A percentile compares a stretch with the other conserved stretches of the same genome.
These are phyloP conservation scores for Prunus yedoensis DNA, from an alignment of 331 rosid species.

Conservation along the genomic window DNA sequence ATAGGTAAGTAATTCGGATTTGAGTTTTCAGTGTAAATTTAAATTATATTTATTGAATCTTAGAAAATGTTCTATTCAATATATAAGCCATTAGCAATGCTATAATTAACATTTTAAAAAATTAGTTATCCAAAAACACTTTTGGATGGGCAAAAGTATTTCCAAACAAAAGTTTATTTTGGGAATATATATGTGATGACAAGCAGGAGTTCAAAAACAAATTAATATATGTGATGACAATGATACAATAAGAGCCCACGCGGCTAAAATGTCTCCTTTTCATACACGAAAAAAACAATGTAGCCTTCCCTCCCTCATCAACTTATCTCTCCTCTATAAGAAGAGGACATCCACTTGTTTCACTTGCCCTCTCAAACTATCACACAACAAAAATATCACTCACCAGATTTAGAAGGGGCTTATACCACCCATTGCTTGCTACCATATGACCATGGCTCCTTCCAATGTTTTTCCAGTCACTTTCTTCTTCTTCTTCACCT, in stretches of 20 bases:
- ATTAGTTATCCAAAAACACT: not conserved
- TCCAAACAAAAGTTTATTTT: not conserved
- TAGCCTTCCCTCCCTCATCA: not conserved
- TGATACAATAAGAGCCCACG: not conserved
- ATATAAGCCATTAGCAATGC: too few species aligned
- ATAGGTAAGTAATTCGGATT: too few species aligned
- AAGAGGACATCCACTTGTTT: not conserved
- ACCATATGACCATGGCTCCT: slow-evolving; percentile 8
- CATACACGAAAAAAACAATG: not conserved
- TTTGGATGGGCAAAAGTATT: not conserved
- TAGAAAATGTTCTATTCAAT: too few species aligned
- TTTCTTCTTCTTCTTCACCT: not conserved
- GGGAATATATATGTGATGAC: not conserved
- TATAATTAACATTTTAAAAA: too few species aligned
- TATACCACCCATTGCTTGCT: too few species aligned
- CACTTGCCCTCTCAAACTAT: not conserved
- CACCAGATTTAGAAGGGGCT: not conserved
- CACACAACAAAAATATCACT: slow-evolving; percentile 1
- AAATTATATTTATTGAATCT: too few species aligned
- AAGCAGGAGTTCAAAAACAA: not conserved
- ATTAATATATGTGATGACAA: not conserved
- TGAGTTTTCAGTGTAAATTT: too few species aligned
- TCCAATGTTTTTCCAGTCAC: not conserved
- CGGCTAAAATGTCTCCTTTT: not conserved
- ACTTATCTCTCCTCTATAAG: not conserved